phyloP scores from a whole-genome alignment of 2,329 filamentous ascomycete genomes.

The Phoma sp. region DNA sequence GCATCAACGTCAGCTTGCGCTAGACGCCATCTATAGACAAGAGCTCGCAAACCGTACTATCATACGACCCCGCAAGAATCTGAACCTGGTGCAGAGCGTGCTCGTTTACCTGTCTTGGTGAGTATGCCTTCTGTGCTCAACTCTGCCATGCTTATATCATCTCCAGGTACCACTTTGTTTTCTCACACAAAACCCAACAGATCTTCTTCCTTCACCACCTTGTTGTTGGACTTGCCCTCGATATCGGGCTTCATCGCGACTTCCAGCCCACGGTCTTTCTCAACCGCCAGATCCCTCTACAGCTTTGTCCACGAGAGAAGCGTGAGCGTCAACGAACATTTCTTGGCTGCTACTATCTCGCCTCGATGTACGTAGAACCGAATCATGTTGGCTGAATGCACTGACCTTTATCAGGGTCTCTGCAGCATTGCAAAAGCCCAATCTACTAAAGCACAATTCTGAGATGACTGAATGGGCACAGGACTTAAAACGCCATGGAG shows the following conservation, averaged over 20 bases:
- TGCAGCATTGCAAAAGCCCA: constrained; percentile 39
- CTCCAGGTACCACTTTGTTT: constrained; percentile 43
- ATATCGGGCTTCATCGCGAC: constrained; percentile 38
- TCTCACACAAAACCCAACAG: constrained; percentile 44
- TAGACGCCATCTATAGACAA: constrained; percentile 36
- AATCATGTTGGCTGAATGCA: background rate
- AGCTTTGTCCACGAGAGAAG: constrained; percentile 24
- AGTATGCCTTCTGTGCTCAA: background rate
- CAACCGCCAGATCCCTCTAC: constrained; percentile 5
- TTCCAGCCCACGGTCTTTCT: constrained; percentile 22
- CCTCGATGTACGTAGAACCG: constrained; percentile 32
- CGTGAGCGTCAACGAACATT: constrained; percentile 40
- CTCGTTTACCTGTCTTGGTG: constrained; percentile 45
- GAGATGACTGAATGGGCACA: constrained; percentile 39
- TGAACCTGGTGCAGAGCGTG: constrained; percentile 42
- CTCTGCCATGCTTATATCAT: constrained; percentile 1
- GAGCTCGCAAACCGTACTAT: constrained; percentile 45
- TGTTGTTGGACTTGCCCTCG: constrained; percentile 39
- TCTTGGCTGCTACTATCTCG: constrained; percentile 44
- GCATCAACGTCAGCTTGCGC: constrained; percentile 31
- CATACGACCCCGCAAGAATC: constrained; percentile 33
- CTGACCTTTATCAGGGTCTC: constrained; percentile 30
- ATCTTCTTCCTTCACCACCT: constrained; percentile 43
- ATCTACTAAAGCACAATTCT: constrained; percentile 37
- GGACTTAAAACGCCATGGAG: constrained; percentile 23